Evolutionary conservation across 768 basidiomycete species (phyloP).

Genomic region (Chlorophyllum brunneum): DNA sequence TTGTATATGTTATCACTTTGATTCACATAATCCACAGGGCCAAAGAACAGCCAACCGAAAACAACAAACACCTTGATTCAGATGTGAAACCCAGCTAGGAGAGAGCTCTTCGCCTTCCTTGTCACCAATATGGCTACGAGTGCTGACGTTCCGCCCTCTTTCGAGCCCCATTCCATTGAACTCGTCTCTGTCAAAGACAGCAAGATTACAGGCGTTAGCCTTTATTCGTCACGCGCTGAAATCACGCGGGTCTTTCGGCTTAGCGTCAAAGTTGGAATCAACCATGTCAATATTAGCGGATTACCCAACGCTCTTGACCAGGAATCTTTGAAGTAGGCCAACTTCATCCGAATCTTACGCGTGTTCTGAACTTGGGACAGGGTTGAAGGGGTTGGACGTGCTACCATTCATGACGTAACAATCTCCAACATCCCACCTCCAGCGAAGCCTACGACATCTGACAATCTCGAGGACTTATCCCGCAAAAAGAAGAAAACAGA

Average conservation of each 20-base stretch:
- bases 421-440: constrained; percentile 22
- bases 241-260: constrained; percentile 37
- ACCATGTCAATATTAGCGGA: constrained; percentile 35
- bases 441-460: constrained; percentile 21
- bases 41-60: background rate
- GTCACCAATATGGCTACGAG: background rate
- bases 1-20: background rate
- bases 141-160: constrained; percentile 11
- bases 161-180: constrained; percentile 23
- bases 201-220: constrained; percentile 34
- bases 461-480: constrained; percentile 22
- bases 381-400: constrained; percentile 41
- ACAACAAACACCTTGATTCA: too few species aligned
- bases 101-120: background rate
- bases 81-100: background rate
- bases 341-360: background rate
- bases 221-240: constrained; percentile 40
- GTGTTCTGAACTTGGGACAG: constrained; percentile 20
- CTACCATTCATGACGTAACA: constrained; percentile 44
- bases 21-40: background rate
- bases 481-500: constrained; percentile 20
- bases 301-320: constrained; percentile 34
- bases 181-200: constrained; percentile 28
- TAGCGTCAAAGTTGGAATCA: constrained; percentile 33
- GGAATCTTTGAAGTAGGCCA: constrained; percentile 36